A percentile compares a stretch with the other conserved stretches of the same genome.
Evolutionary conservation across 495 filamentous ascomycete genomes (phyloP).

Genomic region (Pseudomonodictys pantanalensis): DNA sequence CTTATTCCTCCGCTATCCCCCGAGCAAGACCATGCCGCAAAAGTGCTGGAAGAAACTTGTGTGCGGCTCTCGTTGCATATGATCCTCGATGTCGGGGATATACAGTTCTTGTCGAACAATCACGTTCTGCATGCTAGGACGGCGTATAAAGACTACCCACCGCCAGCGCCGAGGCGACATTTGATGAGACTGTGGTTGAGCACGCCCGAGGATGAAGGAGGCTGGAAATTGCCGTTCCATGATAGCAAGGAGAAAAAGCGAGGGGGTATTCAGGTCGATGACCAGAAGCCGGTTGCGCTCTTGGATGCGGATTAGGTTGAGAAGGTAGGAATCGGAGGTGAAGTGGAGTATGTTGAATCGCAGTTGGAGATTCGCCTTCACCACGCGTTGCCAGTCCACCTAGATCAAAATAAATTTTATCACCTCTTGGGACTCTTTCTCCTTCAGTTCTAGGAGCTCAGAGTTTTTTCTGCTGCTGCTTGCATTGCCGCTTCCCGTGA

Average conservation of each 20-base stretch:
- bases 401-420: not conserved
- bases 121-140: slow-evolving; percentile 43
- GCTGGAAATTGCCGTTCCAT: slow-evolving; percentile 79
- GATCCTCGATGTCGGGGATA: slow-evolving; percentile 45
- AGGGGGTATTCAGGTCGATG: slow-evolving; percentile 82
- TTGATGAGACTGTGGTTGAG: slow-evolving; percentile 85
- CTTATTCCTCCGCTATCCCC: slow-evolving; percentile 38
- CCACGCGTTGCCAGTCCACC: too few species aligned
- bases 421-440: too few species aligned
- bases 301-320: slow-evolving; percentile 65
- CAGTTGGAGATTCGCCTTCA: too few species aligned
- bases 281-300: slow-evolving; percentile 64
- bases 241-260: slow-evolving; percentile 80
- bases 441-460: too few species aligned
- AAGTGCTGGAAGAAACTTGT: slow-evolving; percentile 40
- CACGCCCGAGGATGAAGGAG: slow-evolving; percentile 75
- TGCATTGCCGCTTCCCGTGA: too few species aligned
- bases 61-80: slow-evolving; percentile 40
- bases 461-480: too few species aligned
- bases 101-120: slow-evolving; percentile 41
- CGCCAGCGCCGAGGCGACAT: slow-evolving; percentile 38
- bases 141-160: slow-evolving; percentile 42
- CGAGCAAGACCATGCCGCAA: slow-evolving; percentile 33
- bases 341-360: not conserved
- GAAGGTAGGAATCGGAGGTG: not conserved